Percentiles rank a stretch among this genome's conserved stretches.
Conservation (phyloP, 2,329 filamentous ascomycete species). For the Coniochaeta sp. region DNA sequence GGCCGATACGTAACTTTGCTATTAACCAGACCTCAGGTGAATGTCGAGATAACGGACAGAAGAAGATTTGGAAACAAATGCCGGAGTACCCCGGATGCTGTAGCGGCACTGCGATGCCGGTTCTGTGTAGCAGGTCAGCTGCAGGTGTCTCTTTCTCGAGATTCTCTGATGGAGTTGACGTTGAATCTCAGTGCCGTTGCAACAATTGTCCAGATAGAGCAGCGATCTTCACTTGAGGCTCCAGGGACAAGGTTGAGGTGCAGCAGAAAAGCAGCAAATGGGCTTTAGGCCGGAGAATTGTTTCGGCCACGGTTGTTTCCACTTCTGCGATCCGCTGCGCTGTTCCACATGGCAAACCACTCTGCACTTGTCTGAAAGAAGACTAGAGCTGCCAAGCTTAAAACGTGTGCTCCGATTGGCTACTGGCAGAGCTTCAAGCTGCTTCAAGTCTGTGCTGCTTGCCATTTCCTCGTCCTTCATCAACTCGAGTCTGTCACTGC, state of each 20-base stretch:
- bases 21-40: no score
- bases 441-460: not conserved
- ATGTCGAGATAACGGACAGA: no score
- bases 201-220: not conserved
- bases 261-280: no score
- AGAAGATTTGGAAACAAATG: no score
- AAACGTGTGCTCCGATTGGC: not conserved
- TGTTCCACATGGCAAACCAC: not conserved
- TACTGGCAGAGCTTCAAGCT: not conserved
- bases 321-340: not conserved
- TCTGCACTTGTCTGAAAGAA: not conserved
- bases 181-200: not conserved
- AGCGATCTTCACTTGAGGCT: conserved; percentile 1
- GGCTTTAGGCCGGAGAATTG: not conserved
- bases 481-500: not conserved
- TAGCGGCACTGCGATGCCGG: no score
- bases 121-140: no score
- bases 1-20: no score
- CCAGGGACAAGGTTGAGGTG: not conserved
- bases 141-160: no score
- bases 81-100: no score
- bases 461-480: not conserved
- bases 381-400: not conserved
- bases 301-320: not conserved
- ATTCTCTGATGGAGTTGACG: not conserved